phyloP scores from a whole-genome alignment of 2,329 filamentous ascomycete genomes.

The Penicillium brasilianum region DNA sequence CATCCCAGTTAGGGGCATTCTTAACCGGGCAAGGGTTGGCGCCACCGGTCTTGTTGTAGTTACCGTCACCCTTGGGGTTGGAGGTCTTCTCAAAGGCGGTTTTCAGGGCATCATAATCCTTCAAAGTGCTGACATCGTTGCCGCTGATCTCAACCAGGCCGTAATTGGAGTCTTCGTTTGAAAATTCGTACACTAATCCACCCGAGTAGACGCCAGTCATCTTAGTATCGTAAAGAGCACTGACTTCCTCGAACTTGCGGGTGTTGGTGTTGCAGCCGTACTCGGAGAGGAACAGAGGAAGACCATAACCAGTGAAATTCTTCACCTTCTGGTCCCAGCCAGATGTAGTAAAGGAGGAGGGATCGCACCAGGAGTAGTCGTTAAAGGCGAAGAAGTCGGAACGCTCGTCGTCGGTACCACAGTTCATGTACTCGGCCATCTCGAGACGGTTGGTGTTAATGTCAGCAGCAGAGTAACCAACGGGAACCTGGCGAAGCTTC shows the following conservation, averaged over 20 bases:
- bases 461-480: slow-evolving; percentile 78
- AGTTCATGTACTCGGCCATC: slow-evolving; percentile 93
- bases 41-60: slow-evolving; percentile 61
- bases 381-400: slow-evolving; percentile 92
- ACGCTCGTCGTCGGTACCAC: slow-evolving; percentile 79
- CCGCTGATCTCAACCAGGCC: slow-evolving; percentile 74
- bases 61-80: slow-evolving; percentile 61
- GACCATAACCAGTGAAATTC: slow-evolving; percentile 83
- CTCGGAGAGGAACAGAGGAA: slow-evolving; percentile 93
- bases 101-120: slow-evolving; percentile 67
- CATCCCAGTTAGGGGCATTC: slow-evolving; percentile 61
- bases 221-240: slow-evolving; percentile 75
- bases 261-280: slow-evolving; percentile 86
- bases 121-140: slow-evolving; percentile 59
- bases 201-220: slow-evolving; percentile 95
- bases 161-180: slow-evolving; percentile 79
- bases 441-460: slow-evolving; percentile 83
- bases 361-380: slow-evolving; percentile 77
- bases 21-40: slow-evolving; percentile 60
- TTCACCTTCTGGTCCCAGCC: slow-evolving; percentile 89
- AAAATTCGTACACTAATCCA: slow-evolving; percentile 95
- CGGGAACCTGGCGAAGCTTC: slow-evolving; percentile 69
- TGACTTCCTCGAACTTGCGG: slow-evolving; percentile 80
- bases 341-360: slow-evolving; percentile 72
- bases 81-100: slow-evolving; percentile 55